A percentile compares a stretch with the other conserved stretches of the same genome.
These are phyloP conservation scores for Zymoseptoria pseudotritici DNA, from an alignment of 2,329 filamentous ascomycete genomes.

Conservation along the genomic window DNA sequence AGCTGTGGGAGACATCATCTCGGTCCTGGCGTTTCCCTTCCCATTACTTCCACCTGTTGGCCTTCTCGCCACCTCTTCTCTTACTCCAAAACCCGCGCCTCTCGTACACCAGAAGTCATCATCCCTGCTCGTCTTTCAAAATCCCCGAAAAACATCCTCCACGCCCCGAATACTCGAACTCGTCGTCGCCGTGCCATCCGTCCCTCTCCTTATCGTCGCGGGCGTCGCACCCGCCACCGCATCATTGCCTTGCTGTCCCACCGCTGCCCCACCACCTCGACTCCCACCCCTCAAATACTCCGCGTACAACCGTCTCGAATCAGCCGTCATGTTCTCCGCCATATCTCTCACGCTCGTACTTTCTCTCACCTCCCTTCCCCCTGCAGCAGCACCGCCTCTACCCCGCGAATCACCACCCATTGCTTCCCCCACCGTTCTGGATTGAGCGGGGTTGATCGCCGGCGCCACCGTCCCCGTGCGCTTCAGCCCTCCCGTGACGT, in stretches of 20 bases:
- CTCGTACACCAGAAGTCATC: too few species aligned
- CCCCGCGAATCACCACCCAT: neutral
- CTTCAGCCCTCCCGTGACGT: constrained; percentile 23
- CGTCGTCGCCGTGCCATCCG: constrained; percentile 5
- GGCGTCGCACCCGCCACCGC: constrained; percentile 8
- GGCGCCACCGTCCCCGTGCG: neutral
- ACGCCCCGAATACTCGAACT: constrained; percentile 14
- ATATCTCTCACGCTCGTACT: neutral
- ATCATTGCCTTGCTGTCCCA: constrained; percentile 17
- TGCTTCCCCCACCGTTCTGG: neutral
- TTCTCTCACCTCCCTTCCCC: neutral
- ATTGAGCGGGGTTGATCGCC: neutral
- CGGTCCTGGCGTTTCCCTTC: too few species aligned
- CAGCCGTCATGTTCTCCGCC: constrained; percentile 12
- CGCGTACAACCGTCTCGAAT: constrained; percentile 29
- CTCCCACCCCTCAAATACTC: constrained; percentile 26
- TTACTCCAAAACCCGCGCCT: too few species aligned
- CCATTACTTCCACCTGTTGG: too few species aligned
- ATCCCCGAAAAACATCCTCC: constrained; percentile 24
- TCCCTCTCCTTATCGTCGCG: constrained; percentile 11
- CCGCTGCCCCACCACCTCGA: neutral
- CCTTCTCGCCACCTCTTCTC: too few species aligned
- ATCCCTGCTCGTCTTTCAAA: constrained; percentile 13
- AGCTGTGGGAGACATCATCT: too few species aligned
- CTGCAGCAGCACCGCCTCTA: constrained; percentile 4